Evolutionary conservation across 257 asterid species (phyloP).

Genomic region (Apocynum venetum): DNA sequence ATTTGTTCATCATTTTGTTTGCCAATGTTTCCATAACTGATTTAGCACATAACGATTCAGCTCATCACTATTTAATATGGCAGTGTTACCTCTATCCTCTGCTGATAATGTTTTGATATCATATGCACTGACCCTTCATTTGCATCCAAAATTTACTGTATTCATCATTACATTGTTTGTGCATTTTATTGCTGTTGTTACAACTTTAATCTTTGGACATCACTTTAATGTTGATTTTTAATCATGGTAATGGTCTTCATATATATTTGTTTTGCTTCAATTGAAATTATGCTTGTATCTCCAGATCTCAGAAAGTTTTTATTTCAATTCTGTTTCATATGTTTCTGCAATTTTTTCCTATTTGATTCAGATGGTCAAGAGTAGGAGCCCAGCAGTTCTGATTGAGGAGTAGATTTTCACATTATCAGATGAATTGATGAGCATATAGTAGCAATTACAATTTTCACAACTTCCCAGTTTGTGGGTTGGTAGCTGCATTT

Average conservation of each 20-base stretch:
- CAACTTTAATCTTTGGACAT: background rate
- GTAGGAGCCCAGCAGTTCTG: conserved; percentile 47
- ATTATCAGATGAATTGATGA: conserved; percentile 10
- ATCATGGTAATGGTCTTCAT: background rate
- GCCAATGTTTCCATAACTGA: background rate
- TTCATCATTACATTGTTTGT: background rate
- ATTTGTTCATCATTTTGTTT: conserved; percentile 1
- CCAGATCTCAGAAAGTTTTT: background rate
- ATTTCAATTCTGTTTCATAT: conserved; percentile 10
- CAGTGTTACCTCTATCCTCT: background rate
- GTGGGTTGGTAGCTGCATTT: conserved; percentile 10
- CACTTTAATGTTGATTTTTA: background rate
- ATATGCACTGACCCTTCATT: background rate
- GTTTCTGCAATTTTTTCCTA: conserved; percentile 15
- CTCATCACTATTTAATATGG: background rate
- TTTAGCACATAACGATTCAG: background rate
- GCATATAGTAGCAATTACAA: conserved; percentile 2
- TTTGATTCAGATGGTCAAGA: conserved; percentile 64
- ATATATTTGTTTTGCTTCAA: background rate
- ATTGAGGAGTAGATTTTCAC: conserved; percentile 42
- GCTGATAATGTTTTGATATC: background rate
- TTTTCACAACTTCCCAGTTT: conserved; percentile 6
- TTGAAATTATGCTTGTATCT: background rate
- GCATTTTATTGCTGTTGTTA: background rate
- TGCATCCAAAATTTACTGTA: background rate